Conservation (phyloP, 1,284 basidiomycete species). For the Pseudozyma sp. region DNA sequence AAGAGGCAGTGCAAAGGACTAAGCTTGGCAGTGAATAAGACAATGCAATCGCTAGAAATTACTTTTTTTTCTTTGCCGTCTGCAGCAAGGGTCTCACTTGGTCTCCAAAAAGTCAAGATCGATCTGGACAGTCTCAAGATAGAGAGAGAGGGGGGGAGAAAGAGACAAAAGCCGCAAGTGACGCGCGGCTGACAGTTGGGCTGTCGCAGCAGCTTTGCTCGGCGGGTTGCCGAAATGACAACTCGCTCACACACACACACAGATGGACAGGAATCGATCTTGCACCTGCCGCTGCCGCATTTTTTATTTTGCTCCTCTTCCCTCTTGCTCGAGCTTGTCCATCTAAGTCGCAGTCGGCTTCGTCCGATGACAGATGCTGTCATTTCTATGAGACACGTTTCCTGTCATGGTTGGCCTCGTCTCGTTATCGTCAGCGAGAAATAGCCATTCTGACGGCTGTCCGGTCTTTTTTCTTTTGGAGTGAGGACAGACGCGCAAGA, state of each 20-base stretch:
- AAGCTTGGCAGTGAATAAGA: neutral
- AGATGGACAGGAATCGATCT: no score
- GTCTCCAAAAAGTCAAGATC: slow-evolving; percentile 7
- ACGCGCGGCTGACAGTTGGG: slow-evolving; percentile 6
- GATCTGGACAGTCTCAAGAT: slow-evolving; percentile 9
- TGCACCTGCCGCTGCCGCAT: no score
- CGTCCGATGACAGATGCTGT: no score
- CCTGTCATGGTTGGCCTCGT: neutral
- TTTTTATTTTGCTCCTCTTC: no score
- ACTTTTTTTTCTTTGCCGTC: neutral
- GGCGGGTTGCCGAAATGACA: neutral
- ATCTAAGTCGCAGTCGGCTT: no score
- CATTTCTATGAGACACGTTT: no score
- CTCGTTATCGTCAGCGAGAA: neutral
- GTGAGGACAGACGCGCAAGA: no score
- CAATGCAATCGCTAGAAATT: neutral
- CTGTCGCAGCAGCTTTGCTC: neutral
- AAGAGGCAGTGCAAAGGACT: neutral
- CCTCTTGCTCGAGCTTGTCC: no score
- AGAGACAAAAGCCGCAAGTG: slow-evolving; percentile 1
- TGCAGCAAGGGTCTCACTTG: slow-evolving; percentile 4
- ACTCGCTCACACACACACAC: no score
- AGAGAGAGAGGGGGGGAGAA: neutral
- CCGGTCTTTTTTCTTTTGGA: neutral
- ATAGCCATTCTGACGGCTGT: neutral